Evolutionary conservation across 371 early-diverging fungal genomes (phyloP).

Genomic region (Zychaea mexicana): DNA sequence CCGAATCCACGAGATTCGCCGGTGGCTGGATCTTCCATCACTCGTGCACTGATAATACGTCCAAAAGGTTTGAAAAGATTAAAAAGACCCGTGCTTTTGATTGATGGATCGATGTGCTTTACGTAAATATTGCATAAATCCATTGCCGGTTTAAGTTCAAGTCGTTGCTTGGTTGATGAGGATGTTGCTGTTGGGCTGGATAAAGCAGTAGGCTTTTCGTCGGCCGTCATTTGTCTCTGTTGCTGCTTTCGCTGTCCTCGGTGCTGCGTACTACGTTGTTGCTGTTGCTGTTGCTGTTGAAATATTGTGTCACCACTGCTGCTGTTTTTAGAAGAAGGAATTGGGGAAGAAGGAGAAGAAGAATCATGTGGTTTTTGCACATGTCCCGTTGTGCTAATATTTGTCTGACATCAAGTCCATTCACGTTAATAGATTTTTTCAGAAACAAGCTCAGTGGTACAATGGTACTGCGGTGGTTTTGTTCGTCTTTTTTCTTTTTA

Average conservation of each 20-base stretch:
- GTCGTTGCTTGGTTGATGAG: not conserved
- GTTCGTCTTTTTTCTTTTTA: not conserved
- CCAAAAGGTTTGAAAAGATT: constrained; percentile 41
- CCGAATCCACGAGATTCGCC: constrained; percentile 48
- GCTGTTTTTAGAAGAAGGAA: too few species aligned
- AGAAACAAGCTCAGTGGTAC: too few species aligned
- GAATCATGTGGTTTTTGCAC: not conserved
- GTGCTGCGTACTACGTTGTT: too few species aligned
- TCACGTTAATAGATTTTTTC: not conserved
- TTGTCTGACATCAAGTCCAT: not conserved
- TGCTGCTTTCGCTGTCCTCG: not conserved
- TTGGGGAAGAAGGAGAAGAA: not conserved
- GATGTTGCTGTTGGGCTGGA: not conserved
- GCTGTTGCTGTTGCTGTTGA: not conserved
- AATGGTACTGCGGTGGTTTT: too few species aligned
- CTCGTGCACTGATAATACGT: constrained; percentile 41
- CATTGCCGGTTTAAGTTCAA: constrained; percentile 2
- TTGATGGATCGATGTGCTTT: constrained; percentile 40
- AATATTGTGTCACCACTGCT: not conserved
- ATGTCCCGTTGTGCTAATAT: not conserved
- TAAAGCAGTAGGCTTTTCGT: not conserved
- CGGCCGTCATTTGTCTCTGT: not conserved
- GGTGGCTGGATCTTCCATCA: constrained; percentile 42
- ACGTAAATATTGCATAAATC: constrained; percentile 42
- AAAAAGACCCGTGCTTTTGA: constrained; percentile 42